Evolutionary conservation across 257 asterid genomes (phyloP).

Genomic region (Jacaranda mimosifolia): DNA sequence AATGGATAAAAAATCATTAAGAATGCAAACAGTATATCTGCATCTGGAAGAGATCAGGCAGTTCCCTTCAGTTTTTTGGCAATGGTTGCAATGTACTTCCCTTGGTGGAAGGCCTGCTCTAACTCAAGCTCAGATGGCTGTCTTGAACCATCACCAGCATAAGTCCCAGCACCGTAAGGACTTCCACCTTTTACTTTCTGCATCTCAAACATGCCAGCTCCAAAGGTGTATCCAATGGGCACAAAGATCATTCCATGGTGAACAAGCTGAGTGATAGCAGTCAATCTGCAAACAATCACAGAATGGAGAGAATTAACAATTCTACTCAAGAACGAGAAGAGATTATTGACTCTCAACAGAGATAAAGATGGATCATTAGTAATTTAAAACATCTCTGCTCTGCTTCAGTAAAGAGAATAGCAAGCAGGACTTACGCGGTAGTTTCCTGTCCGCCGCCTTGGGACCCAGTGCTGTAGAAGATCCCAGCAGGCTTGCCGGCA

Average conservation of each 20-base stretch:
- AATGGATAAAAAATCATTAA: constrained; percentile 10
- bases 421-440: constrained; percentile 59
- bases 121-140: constrained; percentile 59
- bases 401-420: not conserved
- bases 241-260: constrained; percentile 86
- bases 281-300: constrained; percentile 51
- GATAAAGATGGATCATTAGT: not conserved
- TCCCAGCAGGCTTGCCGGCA: constrained; percentile 93
- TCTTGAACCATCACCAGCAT: constrained; percentile 72
- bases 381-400: not conserved
- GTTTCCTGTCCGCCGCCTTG: constrained; percentile 93
- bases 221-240: constrained; percentile 79
- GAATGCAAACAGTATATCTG: constrained; percentile 27
- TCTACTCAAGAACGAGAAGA: not conserved
- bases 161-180: constrained; percentile 86
- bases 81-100: constrained; percentile 55
- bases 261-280: constrained; percentile 83
- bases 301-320: not conserved
- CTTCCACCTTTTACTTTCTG: constrained; percentile 82
- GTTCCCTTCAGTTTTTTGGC: constrained; percentile 56
- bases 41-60: constrained; percentile 41
- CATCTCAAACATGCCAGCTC: constrained; percentile 87
- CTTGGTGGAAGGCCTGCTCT: constrained; percentile 60
- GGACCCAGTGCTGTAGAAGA: constrained; percentile 88
- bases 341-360: not conserved